phyloP scores from a whole-genome alignment of 495 filamentous ascomycete genomes.

The Lichenothelia convexa region DNA sequence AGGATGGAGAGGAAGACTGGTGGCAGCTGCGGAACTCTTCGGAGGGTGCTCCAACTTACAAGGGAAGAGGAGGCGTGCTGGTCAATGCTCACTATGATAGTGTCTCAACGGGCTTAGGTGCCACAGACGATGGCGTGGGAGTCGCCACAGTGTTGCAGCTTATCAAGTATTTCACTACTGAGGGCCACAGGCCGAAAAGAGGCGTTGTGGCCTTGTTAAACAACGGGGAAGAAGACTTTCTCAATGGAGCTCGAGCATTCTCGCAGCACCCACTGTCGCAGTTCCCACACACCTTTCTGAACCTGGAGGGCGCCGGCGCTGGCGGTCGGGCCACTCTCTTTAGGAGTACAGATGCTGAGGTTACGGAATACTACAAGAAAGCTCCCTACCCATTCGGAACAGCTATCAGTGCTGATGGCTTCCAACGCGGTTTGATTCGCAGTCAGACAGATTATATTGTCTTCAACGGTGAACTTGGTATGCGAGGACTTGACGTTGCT shows the following conservation, averaged over 20 bases:
- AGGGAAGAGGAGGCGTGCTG: constrained; percentile 56
- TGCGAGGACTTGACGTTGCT: constrained; percentile 80
- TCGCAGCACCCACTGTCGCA: constrained; percentile 59
- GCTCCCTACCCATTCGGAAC: constrained; percentile 64
- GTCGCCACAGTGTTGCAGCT: constrained; percentile 73
- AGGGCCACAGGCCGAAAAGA: constrained; percentile 54
- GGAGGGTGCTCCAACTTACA: constrained; percentile 25
- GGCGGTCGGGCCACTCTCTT: constrained; percentile 80
- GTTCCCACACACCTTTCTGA: constrained; percentile 71
- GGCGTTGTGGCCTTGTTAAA: constrained; percentile 79
- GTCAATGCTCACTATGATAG: constrained; percentile 96
- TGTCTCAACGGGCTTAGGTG: constrained; percentile 76
- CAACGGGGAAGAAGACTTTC: constrained; percentile 87
- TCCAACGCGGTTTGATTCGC: constrained; percentile 53
- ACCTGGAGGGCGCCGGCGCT: constrained; percentile 88
- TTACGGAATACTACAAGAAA: constrained; percentile 57
- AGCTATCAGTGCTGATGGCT: constrained; percentile 66
- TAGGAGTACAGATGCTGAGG: constrained; percentile 70
- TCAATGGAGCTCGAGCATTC: constrained; percentile 81
- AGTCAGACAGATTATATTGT: constrained; percentile 85
- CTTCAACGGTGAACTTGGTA: constrained; percentile 58
- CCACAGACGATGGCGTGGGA: constrained; percentile 86
- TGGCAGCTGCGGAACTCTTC: constrained; percentile 28
- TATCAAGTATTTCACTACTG: constrained; percentile 69
- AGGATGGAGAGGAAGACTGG: constrained; percentile 49